phyloP scores from a whole-genome alignment of 352 stramenopile genomes.

The Phytopythium cucurbitacearum region DNA sequence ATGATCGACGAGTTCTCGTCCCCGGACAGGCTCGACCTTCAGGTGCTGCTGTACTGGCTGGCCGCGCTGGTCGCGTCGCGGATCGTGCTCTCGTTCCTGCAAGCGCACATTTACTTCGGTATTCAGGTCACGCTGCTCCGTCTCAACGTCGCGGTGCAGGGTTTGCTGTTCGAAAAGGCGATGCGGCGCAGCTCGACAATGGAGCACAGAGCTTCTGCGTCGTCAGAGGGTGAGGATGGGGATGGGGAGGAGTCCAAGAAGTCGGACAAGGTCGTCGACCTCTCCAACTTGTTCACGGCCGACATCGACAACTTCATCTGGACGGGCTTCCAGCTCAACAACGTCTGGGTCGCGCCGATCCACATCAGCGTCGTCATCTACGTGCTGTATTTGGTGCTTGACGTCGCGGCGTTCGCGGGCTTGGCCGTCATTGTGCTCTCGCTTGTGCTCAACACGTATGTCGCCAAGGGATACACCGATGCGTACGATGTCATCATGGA shows the following conservation, averaged over 20 bases:
- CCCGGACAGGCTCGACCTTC: constrained; percentile 8
- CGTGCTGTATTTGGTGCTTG: constrained; percentile 26
- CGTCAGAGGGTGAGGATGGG: neutral
- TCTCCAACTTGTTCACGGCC: constrained; percentile 89
- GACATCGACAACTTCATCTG: constrained; percentile 61
- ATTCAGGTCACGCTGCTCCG: constrained; percentile 16
- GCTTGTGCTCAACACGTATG: constrained; percentile 13
- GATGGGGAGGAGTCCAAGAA: neutral
- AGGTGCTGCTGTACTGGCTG: constrained; percentile 13
- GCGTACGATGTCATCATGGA: constrained; percentile 17
- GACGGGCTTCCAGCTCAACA: constrained; percentile 30
- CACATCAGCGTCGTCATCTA: constrained; percentile 25
- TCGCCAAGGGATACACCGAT: constrained; percentile 14
- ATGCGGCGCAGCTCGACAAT: constrained; percentile 17
- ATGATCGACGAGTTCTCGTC: constrained; percentile 16
- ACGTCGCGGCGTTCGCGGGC: constrained; percentile 25
- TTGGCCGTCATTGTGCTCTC: constrained; percentile 23
- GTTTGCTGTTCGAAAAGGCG: constrained; percentile 23
- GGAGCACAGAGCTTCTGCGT: constrained; percentile 5
- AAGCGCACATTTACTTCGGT: constrained; percentile 14
- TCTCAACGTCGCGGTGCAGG: constrained; percentile 16
- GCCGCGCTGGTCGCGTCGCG: constrained; percentile 19
- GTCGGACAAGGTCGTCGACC: constrained; percentile 32
- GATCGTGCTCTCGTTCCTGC: constrained; percentile 16
- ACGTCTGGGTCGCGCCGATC: constrained; percentile 23